Evolutionary conservation across 2,329 filamentous ascomycete genomes (phyloP).

Genomic region (Cladophialophora bantiana): DNA sequence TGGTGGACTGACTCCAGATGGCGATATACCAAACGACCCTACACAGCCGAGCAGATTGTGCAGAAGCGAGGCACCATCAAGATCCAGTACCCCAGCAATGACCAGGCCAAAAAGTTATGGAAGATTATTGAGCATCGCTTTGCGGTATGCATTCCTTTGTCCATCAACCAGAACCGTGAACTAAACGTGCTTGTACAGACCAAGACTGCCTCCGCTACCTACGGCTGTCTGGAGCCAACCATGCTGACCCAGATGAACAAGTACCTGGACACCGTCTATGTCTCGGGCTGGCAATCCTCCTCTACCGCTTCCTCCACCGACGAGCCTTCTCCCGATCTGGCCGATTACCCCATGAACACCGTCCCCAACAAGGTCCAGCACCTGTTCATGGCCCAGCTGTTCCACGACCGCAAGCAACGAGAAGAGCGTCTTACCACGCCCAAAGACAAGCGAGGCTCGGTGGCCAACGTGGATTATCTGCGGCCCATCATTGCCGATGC

Average conservation of each 20-base stretch:
- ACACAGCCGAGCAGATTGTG: slow-evolving; percentile 96
- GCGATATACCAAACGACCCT: slow-evolving; percentile 89
- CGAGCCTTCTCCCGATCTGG: slow-evolving; percentile 95
- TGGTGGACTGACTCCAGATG: slow-evolving; percentile 96
- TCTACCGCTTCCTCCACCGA: slow-evolving; percentile 94
- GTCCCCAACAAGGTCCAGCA: slow-evolving; percentile 98
- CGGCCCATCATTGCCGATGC: slow-evolving; percentile 96
- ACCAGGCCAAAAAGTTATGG: slow-evolving; percentile 93
- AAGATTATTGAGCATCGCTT: slow-evolving; percentile 85
- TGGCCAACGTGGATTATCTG: slow-evolving; percentile 89
- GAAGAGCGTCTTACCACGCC: slow-evolving; percentile 86
- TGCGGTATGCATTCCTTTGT: slow-evolving; percentile 62
- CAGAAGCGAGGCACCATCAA: slow-evolving; percentile 90
- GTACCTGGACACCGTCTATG: slow-evolving; percentile 97
- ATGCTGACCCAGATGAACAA: slow-evolving; percentile 99
- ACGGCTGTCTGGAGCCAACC: slow-evolving; percentile 95
- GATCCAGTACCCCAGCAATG: slow-evolving; percentile 90
- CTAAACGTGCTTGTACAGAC: slow-evolving; percentile 58
- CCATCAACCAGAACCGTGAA: neutral
- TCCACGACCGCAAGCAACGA: slow-evolving; percentile 99
- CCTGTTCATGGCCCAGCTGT: slow-evolving; percentile 97
- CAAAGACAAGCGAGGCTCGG: slow-evolving; percentile 72
- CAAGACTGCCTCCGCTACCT: slow-evolving; percentile 88
- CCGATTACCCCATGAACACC: slow-evolving; percentile 96
- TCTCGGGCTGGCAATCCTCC: slow-evolving; percentile 98